These are phyloP conservation scores for Pneumocystis oryctolagi DNA, from an alignment of 1,139 yeast species.

Conservation along the genomic window DNA sequence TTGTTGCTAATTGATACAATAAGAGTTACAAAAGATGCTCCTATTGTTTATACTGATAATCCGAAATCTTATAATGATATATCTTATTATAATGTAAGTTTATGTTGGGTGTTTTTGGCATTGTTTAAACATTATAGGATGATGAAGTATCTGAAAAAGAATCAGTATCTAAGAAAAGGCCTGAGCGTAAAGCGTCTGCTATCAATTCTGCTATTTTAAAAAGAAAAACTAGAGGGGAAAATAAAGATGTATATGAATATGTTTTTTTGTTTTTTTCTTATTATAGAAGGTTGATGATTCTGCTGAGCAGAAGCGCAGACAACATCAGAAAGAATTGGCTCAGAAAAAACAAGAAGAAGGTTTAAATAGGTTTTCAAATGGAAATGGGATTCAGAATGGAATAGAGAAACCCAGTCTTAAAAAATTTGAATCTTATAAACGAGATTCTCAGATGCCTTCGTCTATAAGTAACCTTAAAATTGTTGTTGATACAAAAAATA, in stretches of 20 bases:
- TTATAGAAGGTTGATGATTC: conserved; percentile 40
- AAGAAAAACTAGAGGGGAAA: conserved; percentile 68
- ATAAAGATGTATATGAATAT: conserved; percentile 28
- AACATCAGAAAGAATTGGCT: conserved; percentile 50
- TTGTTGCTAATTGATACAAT: conserved; percentile 73
- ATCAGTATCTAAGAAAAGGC: conserved; percentile 20
- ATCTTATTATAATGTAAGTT: conserved; percentile 58
- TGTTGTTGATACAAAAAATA: conserved; percentile 75
- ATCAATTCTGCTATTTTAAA: conserved; percentile 43
- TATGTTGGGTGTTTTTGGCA: conserved; percentile 26
- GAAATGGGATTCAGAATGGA: conserved; percentile 40
- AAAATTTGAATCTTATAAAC: conserved; percentile 81
- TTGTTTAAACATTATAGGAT: conserved; percentile 3
- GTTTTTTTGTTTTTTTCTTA: background rate
- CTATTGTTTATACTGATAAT: conserved; percentile 56
- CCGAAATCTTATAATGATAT: conserved; percentile 60
- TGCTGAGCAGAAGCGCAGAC: conserved; percentile 68
- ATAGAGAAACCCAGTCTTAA: conserved; percentile 67
- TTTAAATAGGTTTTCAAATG: conserved; percentile 19
- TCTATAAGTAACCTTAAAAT: conserved; percentile 71
- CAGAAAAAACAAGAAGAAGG: conserved; percentile 16
- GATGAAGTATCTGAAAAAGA: conserved; percentile 17
- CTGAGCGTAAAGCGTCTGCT: conserved; percentile 5
- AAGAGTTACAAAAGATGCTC: conserved; percentile 40
- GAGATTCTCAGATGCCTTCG: conserved; percentile 81